Evolutionary conservation across 768 basidiomycete species (phyloP), one percentile per base, ranked within the genome.

Genomic region (Lyophyllum atratum): DNA sequence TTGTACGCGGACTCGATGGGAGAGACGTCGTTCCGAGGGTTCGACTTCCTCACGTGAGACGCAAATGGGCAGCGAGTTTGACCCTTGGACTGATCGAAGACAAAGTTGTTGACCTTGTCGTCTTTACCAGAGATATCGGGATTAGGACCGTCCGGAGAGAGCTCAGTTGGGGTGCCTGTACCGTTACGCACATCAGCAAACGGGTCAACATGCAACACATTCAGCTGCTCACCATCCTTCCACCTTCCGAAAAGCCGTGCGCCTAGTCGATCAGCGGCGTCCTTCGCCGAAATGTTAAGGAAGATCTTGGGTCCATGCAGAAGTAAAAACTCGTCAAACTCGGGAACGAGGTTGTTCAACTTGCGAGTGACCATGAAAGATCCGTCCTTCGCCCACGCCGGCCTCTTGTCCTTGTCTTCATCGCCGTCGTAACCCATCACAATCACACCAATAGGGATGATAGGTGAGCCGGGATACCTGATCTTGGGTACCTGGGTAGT

Each of bases 231-330:
- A 60, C 59, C 59, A 37, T 53, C 55, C 45, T 60, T 60, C 59
- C 59, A 60, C 31, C 59, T 37, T 15, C 74, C 74, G 29, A 74
- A 55, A 37, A 61, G 50, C 5, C 60, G 47, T 12, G 61, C 53
- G 12, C 58, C 61, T 7, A 59, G 26, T n/a, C 31, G 49, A 25
- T 52, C 54, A 5, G 61, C 57, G 37, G 61, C 61, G 2, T 28
- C 43, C 22, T 59, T 25, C 2, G 47, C 33, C 14, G 44, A 17
- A 46, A 58, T 12, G 12, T 55, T 40, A 4, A 54, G 39, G 28
- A 60, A 62, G 8, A 59, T 21, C 15, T 42, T 55, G 17, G 49
- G 54, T 8, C 57, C 59, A 33, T 57, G 4, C 17, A 31, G 26
- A 4, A 56, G 29, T 19, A 59, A 28, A 40, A 62, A 62, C 22